Percentiles rank a stretch among this genome's conserved stretches.
These are phyloP conservation scores for Tetraselmis chui DNA, from an alignment of 139 green algal species.

Conservation along the genomic window DNA sequence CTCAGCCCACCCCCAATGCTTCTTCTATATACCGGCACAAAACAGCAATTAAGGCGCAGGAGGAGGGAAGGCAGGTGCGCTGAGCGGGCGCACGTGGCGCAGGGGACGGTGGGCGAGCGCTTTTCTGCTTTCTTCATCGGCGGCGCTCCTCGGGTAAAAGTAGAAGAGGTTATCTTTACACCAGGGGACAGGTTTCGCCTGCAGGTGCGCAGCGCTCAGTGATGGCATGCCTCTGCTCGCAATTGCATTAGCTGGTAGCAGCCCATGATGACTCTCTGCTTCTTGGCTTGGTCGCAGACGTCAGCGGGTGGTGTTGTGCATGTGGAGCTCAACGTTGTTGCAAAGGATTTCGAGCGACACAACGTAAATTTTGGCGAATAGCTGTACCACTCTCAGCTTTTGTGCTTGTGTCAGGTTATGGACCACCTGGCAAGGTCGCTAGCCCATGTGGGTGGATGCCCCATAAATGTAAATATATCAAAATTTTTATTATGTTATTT, in stretches of 20 bases:
- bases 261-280: too few species aligned
- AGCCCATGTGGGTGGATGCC: too few species aligned
- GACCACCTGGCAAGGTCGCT: too few species aligned
- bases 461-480: too few species aligned
- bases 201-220: conserved; percentile 17
- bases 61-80: too few species aligned
- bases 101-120: conserved; percentile 47
- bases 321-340: conserved; percentile 41
- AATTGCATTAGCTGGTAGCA: too few species aligned
- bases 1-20: neutral
- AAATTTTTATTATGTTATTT: too few species aligned
- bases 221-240: too few species aligned
- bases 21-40: neutral
- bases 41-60: too few species aligned
- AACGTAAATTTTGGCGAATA: neutral
- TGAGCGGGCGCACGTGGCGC: neutral
- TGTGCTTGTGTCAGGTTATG: too few species aligned
- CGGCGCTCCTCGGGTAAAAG: conserved; percentile 50
- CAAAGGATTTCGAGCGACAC: conserved; percentile 2
- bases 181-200: conserved; percentile 65
- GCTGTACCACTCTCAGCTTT: too few species aligned
- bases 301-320: conserved; percentile 42
- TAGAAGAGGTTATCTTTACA: conserved; percentile 58
- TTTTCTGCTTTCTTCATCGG: conserved; percentile 58
- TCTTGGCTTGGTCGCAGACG: too few species aligned